These are phyloP conservation scores for Kappamyces sp. DNA, from an alignment of 192 early-diverging fungal species.

Conservation along the genomic window DNA sequence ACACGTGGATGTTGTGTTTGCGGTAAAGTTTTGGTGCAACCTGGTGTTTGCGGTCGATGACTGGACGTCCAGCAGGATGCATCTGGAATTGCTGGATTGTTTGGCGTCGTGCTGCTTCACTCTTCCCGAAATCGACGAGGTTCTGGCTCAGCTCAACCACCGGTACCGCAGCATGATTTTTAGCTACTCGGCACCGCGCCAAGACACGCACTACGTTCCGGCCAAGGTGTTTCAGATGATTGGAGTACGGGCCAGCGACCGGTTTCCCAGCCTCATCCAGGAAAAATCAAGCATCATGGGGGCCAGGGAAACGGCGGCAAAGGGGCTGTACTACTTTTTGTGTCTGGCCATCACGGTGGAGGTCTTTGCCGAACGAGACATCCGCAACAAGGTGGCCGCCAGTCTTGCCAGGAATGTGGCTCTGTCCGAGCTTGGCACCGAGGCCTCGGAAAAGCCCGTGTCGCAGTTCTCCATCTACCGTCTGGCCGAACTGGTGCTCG, in stretches of 20 bases:
- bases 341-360: constrained; percentile 24
- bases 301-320: neutral
- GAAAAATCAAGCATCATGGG: neutral
- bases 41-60: constrained; percentile 21
- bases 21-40: constrained; percentile 12
- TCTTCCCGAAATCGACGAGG: neutral
- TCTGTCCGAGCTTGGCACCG: neutral
- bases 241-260: neutral
- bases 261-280: constrained; percentile 1
- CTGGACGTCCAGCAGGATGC: constrained; percentile 19
- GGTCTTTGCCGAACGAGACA: constrained; percentile 22
- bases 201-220: neutral
- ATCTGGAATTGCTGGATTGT: constrained; percentile 20
- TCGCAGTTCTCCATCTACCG: constrained; percentile 24
- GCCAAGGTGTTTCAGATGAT: constrained; percentile 3
- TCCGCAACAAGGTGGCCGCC: constrained; percentile 20
- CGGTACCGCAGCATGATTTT: constrained; percentile 6
- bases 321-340: constrained; percentile 22
- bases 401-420: constrained; percentile 15
- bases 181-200: neutral
- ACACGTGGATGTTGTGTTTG: neutral
- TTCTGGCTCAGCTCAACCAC: neutral
- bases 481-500: constrained; percentile 4
- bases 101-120: neutral
- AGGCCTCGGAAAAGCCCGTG: constrained; percentile 21